phyloP scores from a whole-genome alignment of 1,284 basidiomycete species.

The Marasmius sp. region DNA sequence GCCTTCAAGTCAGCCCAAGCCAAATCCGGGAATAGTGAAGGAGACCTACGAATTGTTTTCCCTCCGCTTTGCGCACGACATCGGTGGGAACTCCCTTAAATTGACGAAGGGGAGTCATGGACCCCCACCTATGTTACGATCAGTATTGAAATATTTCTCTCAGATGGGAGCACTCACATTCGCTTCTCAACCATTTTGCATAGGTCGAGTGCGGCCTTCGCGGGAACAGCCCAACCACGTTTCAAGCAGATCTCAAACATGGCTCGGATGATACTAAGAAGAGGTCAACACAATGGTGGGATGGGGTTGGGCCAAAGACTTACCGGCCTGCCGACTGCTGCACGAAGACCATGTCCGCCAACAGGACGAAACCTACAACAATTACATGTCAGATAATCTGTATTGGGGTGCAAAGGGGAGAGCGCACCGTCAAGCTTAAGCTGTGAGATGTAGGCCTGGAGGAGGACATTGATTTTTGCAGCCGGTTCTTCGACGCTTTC shows the following conservation, averaged over 20 bases:
- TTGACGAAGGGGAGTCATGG: conserved; percentile 96
- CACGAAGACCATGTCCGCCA: conserved; percentile 98
- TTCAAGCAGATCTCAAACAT: conserved; percentile 99
- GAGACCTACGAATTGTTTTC: conserved; percentile 88
- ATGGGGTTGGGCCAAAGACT: conserved; percentile 19
- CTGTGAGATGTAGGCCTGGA: conserved; percentile 95
- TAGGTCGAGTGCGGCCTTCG: conserved; percentile 87
- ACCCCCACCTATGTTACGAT: conserved; percentile 73
- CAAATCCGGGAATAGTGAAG: conserved; percentile 1
- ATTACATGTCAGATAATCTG: neutral
- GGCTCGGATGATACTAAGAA: conserved; percentile 84
- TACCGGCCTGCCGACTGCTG: conserved; percentile 88
- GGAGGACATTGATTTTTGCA: conserved; percentile 95
- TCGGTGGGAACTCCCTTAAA: conserved; percentile 90
- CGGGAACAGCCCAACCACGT: conserved; percentile 96
- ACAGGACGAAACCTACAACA: conserved; percentile 80
- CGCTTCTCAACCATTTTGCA: conserved; percentile 97
- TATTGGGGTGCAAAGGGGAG: neutral
- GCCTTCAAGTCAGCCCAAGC: neutral
- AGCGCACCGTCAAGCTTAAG: conserved; percentile 83
- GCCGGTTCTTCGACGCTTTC: conserved; percentile 95
- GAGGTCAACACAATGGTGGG: conserved; percentile 1
- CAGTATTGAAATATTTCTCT: neutral
- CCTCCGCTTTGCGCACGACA: conserved; percentile 90
- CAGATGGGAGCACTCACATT: conserved; percentile 53